Evolutionary conservation across 352 stramenopile species (phyloP).

Genomic region (Pythium phragmitis): DNA sequence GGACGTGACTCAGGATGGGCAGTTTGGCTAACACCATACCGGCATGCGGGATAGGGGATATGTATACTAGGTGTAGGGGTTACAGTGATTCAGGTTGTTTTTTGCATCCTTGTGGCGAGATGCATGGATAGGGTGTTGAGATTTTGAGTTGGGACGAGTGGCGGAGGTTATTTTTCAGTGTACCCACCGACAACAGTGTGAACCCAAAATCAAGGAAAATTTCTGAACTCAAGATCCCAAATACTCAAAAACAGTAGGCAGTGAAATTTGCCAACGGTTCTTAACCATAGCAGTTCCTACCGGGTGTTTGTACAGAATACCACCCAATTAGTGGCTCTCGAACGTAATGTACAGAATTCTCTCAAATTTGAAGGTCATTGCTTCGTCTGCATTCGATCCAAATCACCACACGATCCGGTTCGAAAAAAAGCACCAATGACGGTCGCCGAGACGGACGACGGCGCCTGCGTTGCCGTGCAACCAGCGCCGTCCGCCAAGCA

Average conservation of each 20-base stretch:
- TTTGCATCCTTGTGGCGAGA: neutral
- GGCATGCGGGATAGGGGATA: slow-evolving; percentile 1
- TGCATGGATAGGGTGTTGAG: neutral
- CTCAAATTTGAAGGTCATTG: slow-evolving; percentile 5
- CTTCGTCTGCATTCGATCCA: slow-evolving; percentile 12
- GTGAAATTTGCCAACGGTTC: neutral
- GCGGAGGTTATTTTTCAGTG: slow-evolving; percentile 8
- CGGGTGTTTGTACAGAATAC: neutral
- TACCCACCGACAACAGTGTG: slow-evolving; percentile 6
- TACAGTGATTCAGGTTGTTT: neutral
- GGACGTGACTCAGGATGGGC: neutral
- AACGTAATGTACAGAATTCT: neutral
- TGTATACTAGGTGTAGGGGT: slow-evolving; percentile 7
- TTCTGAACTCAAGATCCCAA: neutral
- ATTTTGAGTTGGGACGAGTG: neutral
- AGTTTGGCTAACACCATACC: neutral
- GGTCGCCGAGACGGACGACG: neutral
- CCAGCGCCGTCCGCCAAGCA: neutral
- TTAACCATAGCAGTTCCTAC: neutral
- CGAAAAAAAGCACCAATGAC: slow-evolving; percentile 11
- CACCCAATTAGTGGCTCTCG: neutral
- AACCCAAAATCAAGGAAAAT: slow-evolving; percentile 6
- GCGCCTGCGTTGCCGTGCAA: neutral
- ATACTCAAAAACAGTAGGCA: neutral
- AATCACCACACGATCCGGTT: slow-evolving; percentile 3